phyloP scores from a whole-genome alignment of 257 asterid species.

The Solanum verrucosum region DNA sequence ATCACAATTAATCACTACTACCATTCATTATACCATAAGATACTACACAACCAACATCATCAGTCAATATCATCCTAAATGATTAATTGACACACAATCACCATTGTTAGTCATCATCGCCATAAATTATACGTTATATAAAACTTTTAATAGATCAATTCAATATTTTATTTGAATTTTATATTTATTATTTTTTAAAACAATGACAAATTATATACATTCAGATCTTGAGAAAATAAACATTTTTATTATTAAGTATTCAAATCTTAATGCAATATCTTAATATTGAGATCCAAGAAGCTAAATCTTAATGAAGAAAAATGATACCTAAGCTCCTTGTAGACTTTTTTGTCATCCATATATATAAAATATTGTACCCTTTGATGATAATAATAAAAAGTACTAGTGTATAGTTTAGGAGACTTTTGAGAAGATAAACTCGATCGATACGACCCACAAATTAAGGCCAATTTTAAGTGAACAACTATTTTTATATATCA shows the following conservation, averaged over 20 bases:
- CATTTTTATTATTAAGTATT: too few species aligned
- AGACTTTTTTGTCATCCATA: too few species aligned
- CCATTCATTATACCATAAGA: too few species aligned
- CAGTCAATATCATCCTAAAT: too few species aligned
- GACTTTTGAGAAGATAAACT: background rate
- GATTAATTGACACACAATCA: background rate
- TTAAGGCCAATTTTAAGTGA: background rate
- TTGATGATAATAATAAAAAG: background rate
- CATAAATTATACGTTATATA: background rate
- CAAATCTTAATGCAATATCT: background rate
- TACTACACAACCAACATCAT: too few species aligned
- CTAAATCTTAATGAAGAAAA: background rate
- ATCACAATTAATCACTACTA: too few species aligned
- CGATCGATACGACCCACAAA: background rate
- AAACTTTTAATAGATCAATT: background rate
- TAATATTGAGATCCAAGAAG: too few species aligned
- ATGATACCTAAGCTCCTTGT: background rate
- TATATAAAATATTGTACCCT: too few species aligned
- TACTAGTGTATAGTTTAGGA: background rate
- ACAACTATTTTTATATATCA: background rate
- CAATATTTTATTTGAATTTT: background rate
- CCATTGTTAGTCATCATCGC: accelerated
- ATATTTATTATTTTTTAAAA: too few species aligned
- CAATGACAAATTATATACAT: too few species aligned
- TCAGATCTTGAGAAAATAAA: too few species aligned